Evolutionary conservation across 805 yeast genomes (phyloP), one percentile per base, ranked within the genome.

Genomic region (Yarrowia bubula): DNA sequence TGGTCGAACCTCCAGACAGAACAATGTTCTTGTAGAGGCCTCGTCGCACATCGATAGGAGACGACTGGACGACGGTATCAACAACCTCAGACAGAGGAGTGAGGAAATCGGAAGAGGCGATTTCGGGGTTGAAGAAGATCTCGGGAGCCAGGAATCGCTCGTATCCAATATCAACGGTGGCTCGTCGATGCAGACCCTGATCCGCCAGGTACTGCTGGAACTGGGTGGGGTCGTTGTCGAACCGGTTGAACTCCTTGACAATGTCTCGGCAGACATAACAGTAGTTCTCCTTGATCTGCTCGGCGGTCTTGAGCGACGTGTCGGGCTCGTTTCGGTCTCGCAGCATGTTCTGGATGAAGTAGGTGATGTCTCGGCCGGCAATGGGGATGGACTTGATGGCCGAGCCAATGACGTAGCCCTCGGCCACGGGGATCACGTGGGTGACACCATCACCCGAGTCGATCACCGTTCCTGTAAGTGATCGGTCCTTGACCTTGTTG

Each of bases 371-470:
- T 78, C 99, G 87, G 72, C 99, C 99, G 0, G 99, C 99, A 77
- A 95, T 88, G 66, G 99, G 99, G 66, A 95, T 91, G 76, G 95
- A 93, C 75, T 95, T 95, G 75, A 95, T 95, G 37, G 98, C 96
- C 13, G 96, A 87, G 6, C 98, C 99, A 75, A 95, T 95, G 38
- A 95, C 99, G 75, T 95, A 95, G 67, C 99, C 99, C 79, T 95
- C 99, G 32, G 99, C 98, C 39, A 95, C 99, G 14, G 99, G 98
- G 68, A 95, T 95, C 51, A 95, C 98, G 76, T 95, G 99, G 11
- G 99, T 95, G 4, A 95, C 99, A 82, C 99, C 99, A 74, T 93
- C 99, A 79, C 99, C 99, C 2, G 96, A 88, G 75, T 95, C 99
- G 71, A 95, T 93, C 70, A 95, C 99, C 0, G 98, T 95, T 77